Evolutionary conservation across 2,329 filamentous ascomycete genomes (phyloP).

Genomic region (Penicillium sp.): DNA sequence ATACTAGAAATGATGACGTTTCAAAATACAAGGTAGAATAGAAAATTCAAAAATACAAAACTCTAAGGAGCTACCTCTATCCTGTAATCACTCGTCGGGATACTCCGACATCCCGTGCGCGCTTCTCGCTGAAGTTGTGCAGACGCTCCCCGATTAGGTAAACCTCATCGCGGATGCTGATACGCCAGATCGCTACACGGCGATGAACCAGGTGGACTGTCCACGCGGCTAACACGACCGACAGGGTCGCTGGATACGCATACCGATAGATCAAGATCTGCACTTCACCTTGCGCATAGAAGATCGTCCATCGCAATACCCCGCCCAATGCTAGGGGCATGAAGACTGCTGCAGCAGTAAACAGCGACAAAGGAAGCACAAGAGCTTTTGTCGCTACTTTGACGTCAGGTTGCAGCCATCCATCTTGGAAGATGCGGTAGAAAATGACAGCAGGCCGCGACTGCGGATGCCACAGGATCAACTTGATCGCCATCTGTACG

Average conservation of each 20-base stretch:
- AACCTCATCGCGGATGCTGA: slow-evolving; percentile 85
- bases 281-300: slow-evolving; percentile 31
- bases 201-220: slow-evolving; percentile 40
- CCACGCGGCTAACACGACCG: slow-evolving; percentile 53
- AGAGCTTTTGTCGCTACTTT: slow-evolving; percentile 79
- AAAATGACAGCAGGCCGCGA: slow-evolving; percentile 73
- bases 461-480: slow-evolving; percentile 66
- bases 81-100: slow-evolving; percentile 39
- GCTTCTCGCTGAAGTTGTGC: slow-evolving; percentile 81
- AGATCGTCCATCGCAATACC: slow-evolving; percentile 46
- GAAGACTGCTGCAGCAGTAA: slow-evolving; percentile 62
- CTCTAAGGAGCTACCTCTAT: slow-evolving; percentile 10
- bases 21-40: background rate
- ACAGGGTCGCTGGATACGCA: slow-evolving; percentile 68
- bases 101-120: slow-evolving; percentile 39
- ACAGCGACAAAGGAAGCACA: slow-evolving; percentile 68
- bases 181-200: slow-evolving; percentile 72
- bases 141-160: slow-evolving; percentile 92
- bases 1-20: background rate
- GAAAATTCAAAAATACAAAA: background rate
- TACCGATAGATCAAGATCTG: slow-evolving; percentile 57
- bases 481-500: slow-evolving; percentile 71
- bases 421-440: slow-evolving; percentile 67
- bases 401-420: slow-evolving; percentile 77
- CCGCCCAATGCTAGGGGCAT: slow-evolving; percentile 63